Base-by-base conservation (phyloP, 768 basidiomycete genomes). In the Mycena albidolilacea region DNA sequence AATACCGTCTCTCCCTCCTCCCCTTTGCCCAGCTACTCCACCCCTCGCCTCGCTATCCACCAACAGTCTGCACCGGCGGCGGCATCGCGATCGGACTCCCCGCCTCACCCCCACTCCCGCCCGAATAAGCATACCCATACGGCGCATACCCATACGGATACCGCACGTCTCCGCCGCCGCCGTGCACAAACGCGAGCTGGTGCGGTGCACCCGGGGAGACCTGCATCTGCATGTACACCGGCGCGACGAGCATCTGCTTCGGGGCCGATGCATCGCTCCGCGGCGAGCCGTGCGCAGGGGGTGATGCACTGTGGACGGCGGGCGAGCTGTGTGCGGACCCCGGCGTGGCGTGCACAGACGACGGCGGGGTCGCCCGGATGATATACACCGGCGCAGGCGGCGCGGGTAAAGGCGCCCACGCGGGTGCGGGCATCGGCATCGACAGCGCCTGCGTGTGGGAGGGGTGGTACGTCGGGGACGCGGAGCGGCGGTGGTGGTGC, bases 181-280 rank as follows among this genome's bases (percentile, higher is more conserved):
- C 23, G 59, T 30, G 48, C 3, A 65, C 23, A 17, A 71, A 59
- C 50, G 70, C 63, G 10, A 65, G 37, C 55, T 52, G 60, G 37
- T 50, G n/a, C 52, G 48, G 35, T 35, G n/a, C 39, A 38, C 30
- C 69, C 21, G 62, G 67, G 17, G 41, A 17, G 21, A 67, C 5
- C 41, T 64, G 74, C 70, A 75, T 72, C 69, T 70, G 75, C 71
- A 75, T 75, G 21, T 72, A 72, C 50, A 72, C 71, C 17, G 74
- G 74, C 58, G 74, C 68, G 1, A 64, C 58, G 17, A 75, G 64
- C 74, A 75, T 58, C 68, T 72, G 74, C 70, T 7, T 19, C 23
- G 21, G 21, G 5, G 8, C 60, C 7, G 44, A 46, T 46, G 14
- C 44, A 46, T 46, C 44, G 44, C 44, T 46, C 14, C 44, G 44